phyloP scores from a whole-genome alignment of 306 rosid genomes.

The Malus asiatica region DNA sequence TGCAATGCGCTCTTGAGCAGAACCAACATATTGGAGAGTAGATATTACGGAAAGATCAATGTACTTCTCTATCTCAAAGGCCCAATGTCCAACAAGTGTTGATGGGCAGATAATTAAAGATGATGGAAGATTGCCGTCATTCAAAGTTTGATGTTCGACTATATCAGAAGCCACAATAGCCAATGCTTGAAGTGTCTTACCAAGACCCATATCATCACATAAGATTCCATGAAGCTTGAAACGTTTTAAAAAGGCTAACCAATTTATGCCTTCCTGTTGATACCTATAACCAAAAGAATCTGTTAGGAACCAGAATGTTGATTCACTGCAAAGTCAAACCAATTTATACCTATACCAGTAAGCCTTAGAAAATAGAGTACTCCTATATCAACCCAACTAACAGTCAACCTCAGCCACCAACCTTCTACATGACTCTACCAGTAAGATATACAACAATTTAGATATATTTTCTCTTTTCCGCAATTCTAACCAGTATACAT shows the following conservation, averaged over 20 bases:
- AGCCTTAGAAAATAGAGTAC: not conserved
- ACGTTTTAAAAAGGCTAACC: constrained; percentile 91
- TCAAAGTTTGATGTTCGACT: constrained; percentile 48
- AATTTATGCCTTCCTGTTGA: constrained; percentile 97
- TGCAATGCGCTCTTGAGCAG: constrained; percentile 63
- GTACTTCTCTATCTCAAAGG: constrained; percentile 89
- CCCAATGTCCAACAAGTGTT: constrained; percentile 99
- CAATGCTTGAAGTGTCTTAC: constrained; percentile 96
- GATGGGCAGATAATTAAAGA: constrained; percentile 93
- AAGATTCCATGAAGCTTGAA: constrained; percentile 99
- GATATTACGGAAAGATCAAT: constrained; percentile 72
- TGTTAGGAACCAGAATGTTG: constrained; percentile 9
- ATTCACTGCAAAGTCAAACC: constrained; percentile 61
- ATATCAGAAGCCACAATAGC: constrained; percentile 90
- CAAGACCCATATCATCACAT: constrained; percentile 99
- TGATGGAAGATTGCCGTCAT: constrained; percentile 41
- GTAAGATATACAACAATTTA: not conserved
- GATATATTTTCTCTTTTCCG: not conserved
- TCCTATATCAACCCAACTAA: not conserved
- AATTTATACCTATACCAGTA: constrained; percentile 42
- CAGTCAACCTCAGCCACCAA: not conserved
- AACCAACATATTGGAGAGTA: constrained; percentile 90
- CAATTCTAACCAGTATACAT: not conserved
- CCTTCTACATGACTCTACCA: not conserved
- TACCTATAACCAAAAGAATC: constrained; percentile 51